Percentiles rank a stretch among this genome's conserved stretches.
phyloP scores from a whole-genome alignment of 2,329 filamentous ascomycete genomes.

The Diaporthe helianthi region DNA sequence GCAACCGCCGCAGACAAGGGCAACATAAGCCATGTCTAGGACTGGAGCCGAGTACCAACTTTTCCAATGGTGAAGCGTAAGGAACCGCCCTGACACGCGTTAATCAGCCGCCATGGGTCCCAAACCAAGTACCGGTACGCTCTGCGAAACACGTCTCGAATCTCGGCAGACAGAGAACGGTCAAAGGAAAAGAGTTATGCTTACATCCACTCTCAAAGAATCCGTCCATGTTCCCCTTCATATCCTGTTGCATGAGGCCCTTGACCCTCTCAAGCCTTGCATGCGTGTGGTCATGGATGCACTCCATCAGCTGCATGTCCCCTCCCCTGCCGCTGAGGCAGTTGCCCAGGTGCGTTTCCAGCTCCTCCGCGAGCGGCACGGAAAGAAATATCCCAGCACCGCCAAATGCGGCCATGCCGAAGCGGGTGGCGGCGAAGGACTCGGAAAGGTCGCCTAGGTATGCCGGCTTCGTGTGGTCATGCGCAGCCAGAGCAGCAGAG shows the following conservation, averaged over 20 bases:
- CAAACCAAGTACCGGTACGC: too few species aligned
- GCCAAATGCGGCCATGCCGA: constrained; percentile 66
- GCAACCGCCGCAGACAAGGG: constrained; percentile 62
- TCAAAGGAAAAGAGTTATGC: not conserved
- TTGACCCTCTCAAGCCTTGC: constrained; percentile 60
- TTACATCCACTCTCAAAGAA: constrained; percentile 64
- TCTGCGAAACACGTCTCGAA: not conserved
- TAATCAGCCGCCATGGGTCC: not conserved
- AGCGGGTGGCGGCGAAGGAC: constrained; percentile 57
- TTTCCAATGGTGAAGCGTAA: constrained; percentile 70
- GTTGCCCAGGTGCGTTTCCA: constrained; percentile 54
- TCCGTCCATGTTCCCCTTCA: constrained; percentile 60
- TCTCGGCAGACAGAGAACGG: not conserved
- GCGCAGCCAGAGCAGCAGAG: constrained; percentile 50
- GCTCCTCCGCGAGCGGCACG: constrained; percentile 54
- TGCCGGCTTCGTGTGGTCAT: constrained; percentile 55
- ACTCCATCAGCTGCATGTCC: constrained; percentile 63
- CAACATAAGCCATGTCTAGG: constrained; percentile 55
- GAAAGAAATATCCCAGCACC: constrained; percentile 68
- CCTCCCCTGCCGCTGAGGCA: constrained; percentile 59
- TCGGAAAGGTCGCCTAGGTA: constrained; percentile 67
- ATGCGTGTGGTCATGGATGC: constrained; percentile 60
- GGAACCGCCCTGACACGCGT: constrained; percentile 43
- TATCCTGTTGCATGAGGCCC: constrained; percentile 64
- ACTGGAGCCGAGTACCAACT: constrained; percentile 62